Evolutionary conservation across 768 basidiomycete genomes (phyloP), one percentile per base, ranked within the genome.

Genomic region (Clitopilus passeckerianus): DNA sequence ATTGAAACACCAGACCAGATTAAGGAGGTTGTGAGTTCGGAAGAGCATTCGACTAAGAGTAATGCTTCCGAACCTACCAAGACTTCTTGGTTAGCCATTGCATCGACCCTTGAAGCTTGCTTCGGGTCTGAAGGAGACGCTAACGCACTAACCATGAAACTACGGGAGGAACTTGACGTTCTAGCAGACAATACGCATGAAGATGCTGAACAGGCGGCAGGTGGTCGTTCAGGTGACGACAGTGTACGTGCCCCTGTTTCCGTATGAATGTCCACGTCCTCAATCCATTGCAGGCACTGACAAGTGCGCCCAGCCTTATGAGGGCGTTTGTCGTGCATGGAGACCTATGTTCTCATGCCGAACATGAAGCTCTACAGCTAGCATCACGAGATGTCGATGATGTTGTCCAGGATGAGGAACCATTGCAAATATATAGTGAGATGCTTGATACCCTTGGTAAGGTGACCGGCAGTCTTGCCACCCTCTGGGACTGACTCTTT

Each of bases 61-160:
- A 22, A 50, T 50, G 46, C 22, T 20, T 20, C 46, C 46, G 46
- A 50, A 12, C 46, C 16, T 10, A 18, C 20, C 46, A 50, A 50
- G 46, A 50, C 46, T 18, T 50, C 46, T 22, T 87, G 85, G 86
- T 59, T 79, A 27, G 82, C 80, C 63, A 86, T 88, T 85, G 75
- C 76, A 5, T 79, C 82, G 10, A 80, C 80, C 1, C 70, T 86
- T 33, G 81, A 85, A 15, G 79, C 79, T 2, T 80, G 77, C 58
- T 80, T 84, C 64, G 46, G 46, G 3, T 50, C 46, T 20, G 46
- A 50, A 18, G 46, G 46, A 10, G 46, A 50, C 18, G 46, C 46
- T 50, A 18, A 20, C 12, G 22, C 46, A 18, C 20, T 50, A 22
- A 50, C 46, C 5, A n/a, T n/a, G 61, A 76, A 18, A 60, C 68